Conservation (phyloP, 345 rosid species). For the Eucalyptus regnans region DNA sequence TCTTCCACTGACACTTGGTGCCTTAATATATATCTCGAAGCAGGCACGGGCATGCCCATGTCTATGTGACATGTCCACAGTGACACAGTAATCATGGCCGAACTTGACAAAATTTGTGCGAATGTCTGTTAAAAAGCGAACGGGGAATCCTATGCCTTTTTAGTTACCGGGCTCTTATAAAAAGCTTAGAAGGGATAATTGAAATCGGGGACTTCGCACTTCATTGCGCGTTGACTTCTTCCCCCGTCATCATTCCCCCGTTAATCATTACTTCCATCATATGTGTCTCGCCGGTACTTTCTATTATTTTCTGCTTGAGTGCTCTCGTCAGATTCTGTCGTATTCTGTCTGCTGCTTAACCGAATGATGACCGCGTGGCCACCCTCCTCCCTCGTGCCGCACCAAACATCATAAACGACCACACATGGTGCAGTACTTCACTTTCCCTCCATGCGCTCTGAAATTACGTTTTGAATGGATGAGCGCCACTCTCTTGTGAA, state of each 20-base stretch:
- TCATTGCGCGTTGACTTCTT: conserved; percentile 48
- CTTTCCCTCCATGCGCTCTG: neutral
- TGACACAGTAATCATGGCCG: conserved; percentile 16
- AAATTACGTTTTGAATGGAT: neutral
- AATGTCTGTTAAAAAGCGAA: conserved; percentile 20
- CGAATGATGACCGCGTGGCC: neutral
- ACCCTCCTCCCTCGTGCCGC: neutral
- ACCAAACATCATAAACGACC: neutral
- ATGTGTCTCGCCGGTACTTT: neutral
- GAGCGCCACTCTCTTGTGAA: neutral
- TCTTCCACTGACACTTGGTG: neutral
- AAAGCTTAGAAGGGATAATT: neutral
- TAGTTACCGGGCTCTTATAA: neutral
- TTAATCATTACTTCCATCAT: neutral
- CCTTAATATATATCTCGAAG: neutral
- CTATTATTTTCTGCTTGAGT: neutral
- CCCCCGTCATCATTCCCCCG: neutral
- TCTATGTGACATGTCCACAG: neutral
- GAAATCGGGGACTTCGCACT: conserved; percentile 12
- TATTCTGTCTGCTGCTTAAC: neutral
- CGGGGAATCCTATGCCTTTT: conserved; percentile 35
- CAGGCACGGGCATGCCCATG: conserved; percentile 3
- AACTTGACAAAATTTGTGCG: conserved; percentile 13
- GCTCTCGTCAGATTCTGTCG: neutral
- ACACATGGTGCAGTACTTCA: neutral